A percentile compares a stretch with the other conserved stretches of the same genome.
Conservation (phyloP, 192 early-diverging fungal species). For the Podila clonocystis region DNA sequence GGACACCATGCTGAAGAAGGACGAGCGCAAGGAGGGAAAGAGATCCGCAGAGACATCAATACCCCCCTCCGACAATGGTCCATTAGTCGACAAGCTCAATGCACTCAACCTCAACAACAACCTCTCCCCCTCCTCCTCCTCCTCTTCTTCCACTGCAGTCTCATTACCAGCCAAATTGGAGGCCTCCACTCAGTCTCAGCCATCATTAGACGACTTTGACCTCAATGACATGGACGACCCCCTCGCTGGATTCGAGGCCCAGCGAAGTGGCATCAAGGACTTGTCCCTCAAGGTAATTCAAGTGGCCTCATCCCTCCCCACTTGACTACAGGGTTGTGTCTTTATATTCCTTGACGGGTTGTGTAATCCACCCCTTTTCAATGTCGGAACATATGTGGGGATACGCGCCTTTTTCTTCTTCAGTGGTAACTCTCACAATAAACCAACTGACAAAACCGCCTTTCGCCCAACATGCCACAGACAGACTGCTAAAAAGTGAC, state of each 20-base stretch:
- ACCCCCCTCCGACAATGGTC: constrained; percentile 11
- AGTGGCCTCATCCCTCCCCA: background rate
- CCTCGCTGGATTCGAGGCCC: constrained; percentile 49
- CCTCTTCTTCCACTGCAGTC: background rate
- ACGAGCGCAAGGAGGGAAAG: constrained; percentile 38
- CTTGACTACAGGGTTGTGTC: background rate
- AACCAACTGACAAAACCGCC: background rate
- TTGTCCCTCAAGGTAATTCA: constrained; percentile 39
- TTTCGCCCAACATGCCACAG: background rate
- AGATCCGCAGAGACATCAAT: constrained; percentile 39
- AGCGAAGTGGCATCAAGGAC: constrained; percentile 50
- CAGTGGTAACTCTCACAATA: too few relatives aligned
- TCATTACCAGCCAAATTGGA: background rate
- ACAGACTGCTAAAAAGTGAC: background rate
- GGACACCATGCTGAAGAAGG: constrained; percentile 39
- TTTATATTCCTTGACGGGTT: background rate
- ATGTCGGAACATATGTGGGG: background rate
- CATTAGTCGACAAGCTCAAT: constrained; percentile 16
- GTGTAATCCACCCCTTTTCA: background rate
- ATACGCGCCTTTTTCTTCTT: background rate
- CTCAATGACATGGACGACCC: constrained; percentile 51
- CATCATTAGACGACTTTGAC: constrained; percentile 31
- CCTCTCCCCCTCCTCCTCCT: background rate
- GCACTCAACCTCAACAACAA: constrained; percentile 12
- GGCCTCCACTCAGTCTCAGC: background rate